Evolutionary conservation across 2,329 filamentous ascomycete genomes (phyloP), one percentile per base, ranked within the genome.

Genomic region (Ramularia endophylla): DNA sequence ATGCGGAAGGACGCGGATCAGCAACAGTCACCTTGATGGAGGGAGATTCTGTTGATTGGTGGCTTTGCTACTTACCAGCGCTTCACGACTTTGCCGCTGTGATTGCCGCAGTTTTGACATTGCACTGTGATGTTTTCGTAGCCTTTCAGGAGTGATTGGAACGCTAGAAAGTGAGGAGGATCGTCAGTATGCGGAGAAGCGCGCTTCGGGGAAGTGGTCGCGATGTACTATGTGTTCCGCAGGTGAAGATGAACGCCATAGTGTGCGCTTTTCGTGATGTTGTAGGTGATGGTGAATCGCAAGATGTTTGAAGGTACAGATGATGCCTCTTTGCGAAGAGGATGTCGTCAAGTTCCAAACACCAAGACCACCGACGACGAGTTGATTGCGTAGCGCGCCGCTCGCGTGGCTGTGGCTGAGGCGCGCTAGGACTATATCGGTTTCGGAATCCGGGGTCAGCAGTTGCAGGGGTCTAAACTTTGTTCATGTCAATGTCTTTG

Each of bases 91-190:
- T 65, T 65, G n/a, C 63, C 69, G 17, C 52, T 58, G 44, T 64
- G 64, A 56, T 74, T 75, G 30, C 70, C 69, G 56, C 72, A 75
- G 57, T 73, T 73, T 52, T 71, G 69, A 50, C 72, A 75, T 58
- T 69, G 68, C 1, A 69, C 67, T 5, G 65, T 69, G 40, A 74
- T 63, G 57, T 71, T 63, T 50, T 74, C 71, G 51, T 71, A 69
- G 49, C 69, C 71, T 33, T 57, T 50, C 40, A 74, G 62, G 17
- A 59, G 50, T 5, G 61, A 67, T 9, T 64, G 62, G 62, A 75
- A 75, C 33, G 69, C 70, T 70, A 27, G 28, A 27, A 32, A n/a
- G n/a, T n/a, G n/a, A n/a, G n/a, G n/a, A 25, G 42, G 38, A 18
- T 20, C 38, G 37, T 47, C 39, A 47, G 44, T 39, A 38, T 28